Conservation (phyloP, 1,284 basidiomycete genomes). For the Sanguinoderma infundibulare region DNA sequence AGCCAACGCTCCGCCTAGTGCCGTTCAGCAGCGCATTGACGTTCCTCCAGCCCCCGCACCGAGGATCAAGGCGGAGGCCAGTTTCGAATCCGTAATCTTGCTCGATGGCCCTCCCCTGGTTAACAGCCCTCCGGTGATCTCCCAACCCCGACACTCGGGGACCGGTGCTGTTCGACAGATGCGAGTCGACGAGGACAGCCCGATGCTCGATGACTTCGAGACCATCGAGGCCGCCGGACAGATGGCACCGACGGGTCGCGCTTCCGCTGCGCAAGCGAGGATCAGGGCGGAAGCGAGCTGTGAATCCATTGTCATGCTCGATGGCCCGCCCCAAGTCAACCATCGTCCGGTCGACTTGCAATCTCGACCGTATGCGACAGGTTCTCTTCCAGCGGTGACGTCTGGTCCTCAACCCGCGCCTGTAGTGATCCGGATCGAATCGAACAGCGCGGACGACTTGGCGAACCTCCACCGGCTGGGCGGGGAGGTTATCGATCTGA, state of each 20-base stretch:
- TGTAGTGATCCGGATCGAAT: neutral
- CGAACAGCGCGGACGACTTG: neutral
- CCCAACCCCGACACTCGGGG: neutral
- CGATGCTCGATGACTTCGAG: too few species aligned
- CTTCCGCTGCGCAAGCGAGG: too few species aligned
- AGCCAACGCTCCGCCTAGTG: neutral
- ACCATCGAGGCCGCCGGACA: too few species aligned
- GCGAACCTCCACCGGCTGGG: neutral
- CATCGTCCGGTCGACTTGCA: too few species aligned
- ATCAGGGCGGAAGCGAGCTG: too few species aligned
- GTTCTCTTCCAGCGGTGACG: neutral
- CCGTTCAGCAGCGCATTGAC: neutral
- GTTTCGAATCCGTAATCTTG: neutral
- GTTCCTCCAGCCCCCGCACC: neutral
- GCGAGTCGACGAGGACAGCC: too few species aligned
- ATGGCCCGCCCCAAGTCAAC: too few species aligned
- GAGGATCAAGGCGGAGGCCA: neutral
- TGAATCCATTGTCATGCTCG: too few species aligned
- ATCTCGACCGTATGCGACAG: neutral
- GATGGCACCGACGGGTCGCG: too few species aligned
- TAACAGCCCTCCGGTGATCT: neutral
- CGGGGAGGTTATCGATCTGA: too few species aligned
- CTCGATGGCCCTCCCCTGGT: neutral
- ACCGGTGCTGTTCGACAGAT: neutral
- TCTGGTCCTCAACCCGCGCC: neutral